Base-by-base conservation (phyloP, 2,329 filamentous ascomycete genomes). In the Cladophialophora carrionii region DNA sequence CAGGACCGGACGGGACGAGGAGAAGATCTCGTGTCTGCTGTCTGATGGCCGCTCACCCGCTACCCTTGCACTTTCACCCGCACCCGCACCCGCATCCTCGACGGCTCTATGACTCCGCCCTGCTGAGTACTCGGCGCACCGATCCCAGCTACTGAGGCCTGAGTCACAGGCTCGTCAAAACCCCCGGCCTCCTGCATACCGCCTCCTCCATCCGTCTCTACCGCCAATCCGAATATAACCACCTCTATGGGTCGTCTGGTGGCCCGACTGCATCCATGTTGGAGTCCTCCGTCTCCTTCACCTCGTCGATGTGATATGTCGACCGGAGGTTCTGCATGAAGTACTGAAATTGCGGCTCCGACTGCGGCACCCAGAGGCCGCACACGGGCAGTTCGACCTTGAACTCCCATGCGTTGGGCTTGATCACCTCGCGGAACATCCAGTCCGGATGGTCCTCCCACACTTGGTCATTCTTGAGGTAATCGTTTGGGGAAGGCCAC, bases 321-420 rank as follows among this genome's bases (percentile, higher is more conserved):
- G 29, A 22, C 6, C 12, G 24, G 26, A 60, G 48, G 29, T 52
- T 60, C 31, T 51, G 46, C 46, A 52, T 52, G 20, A 24, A 60
- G 46, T 60, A 60, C 31, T 60, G 57, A 14, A 26, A 60, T 12
- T 41, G 12, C 8, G 46, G 34, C 57, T 60, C 57, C 5, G 14
- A 24, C 24, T 52, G 26, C 20, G 57, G n/a, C 29, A 51, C 24
- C 57, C 57, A 60, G n/a, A 32, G 22, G 12, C 17, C n/a, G 31
- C 56, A 58, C 41, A 20, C 43, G 41, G 10, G 2, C 14, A 48
- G n/a, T 12, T 58, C 29, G 20, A n/a, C 48, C 14, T 58, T 58
- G 41, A 34, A 58, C 20, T 58, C 41, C 56, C 56, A 58, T 3
- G 56, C 41, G 17, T 34, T 17, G 26, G 56, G 56, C 56, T 58